Percentiles rank a stretch among this genome's conserved stretches.
Evolutionary conservation across 1,284 basidiomycete genomes (phyloP).

Genomic region (Tremellales sp.): DNA sequence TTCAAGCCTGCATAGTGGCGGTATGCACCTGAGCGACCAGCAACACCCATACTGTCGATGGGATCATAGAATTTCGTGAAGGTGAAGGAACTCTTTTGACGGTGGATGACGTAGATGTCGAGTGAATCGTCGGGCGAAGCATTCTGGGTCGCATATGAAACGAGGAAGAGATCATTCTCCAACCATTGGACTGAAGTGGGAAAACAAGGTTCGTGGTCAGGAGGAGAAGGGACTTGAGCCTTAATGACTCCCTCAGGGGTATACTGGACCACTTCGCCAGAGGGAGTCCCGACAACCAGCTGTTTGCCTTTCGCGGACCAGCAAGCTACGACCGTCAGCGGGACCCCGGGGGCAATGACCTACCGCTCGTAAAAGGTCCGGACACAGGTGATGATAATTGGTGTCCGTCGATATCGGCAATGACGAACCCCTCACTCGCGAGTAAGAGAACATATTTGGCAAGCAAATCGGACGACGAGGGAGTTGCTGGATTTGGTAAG

Average conservation of each 20-base stretch:
- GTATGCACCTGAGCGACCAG: constrained; percentile 33
- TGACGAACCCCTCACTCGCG: constrained; percentile 35
- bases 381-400: constrained; percentile 22
- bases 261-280: constrained; percentile 52
- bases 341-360: constrained; percentile 10
- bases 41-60: constrained; percentile 43
- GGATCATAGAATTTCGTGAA: constrained; percentile 49
- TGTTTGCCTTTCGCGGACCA: constrained; percentile 59
- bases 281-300: constrained; percentile 50
- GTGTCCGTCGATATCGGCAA: constrained; percentile 38
- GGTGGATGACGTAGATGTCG: constrained; percentile 43
- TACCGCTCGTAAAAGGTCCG: constrained; percentile 40
- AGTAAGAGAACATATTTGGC: constrained; percentile 46
- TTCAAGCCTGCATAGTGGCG: constrained; percentile 47
- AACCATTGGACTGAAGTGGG: constrained; percentile 52
- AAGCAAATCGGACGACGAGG: constrained; percentile 24
- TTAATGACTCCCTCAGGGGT: constrained; percentile 54
- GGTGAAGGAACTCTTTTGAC: constrained; percentile 32
- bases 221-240: constrained; percentile 48
- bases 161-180: constrained; percentile 55
- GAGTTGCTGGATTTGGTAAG: constrained; percentile 50
- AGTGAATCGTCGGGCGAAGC: constrained; percentile 45
- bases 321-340: constrained; percentile 37
- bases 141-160: constrained; percentile 48
- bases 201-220: constrained; percentile 26